Evolutionary conservation across 208 protist species (phyloP).

Genomic region (Crithidia brevicula): DNA sequence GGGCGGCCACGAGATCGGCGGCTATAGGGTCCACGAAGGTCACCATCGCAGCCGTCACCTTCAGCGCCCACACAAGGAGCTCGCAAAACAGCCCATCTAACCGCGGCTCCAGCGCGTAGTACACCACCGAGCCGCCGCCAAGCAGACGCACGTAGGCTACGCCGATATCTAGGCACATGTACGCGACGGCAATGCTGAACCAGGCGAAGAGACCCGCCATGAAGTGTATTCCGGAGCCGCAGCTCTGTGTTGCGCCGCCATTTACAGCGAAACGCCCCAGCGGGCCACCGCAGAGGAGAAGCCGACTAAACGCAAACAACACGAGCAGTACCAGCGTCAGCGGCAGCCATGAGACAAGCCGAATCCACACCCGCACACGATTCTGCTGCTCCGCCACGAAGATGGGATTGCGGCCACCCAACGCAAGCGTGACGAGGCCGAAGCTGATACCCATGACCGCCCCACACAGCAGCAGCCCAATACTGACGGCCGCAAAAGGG

Average conservation of each 20-base stretch:
- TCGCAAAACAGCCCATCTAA: conserved; percentile 31
- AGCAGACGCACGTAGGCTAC: conserved; percentile 18
- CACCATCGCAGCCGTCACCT: conserved; percentile 22
- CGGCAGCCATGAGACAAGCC: conserved; percentile 17
- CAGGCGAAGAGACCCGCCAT: conserved; percentile 12
- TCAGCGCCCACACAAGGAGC: conserved; percentile 32
- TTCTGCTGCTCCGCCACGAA: conserved; percentile 5
- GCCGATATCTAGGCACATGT: conserved; percentile 23
- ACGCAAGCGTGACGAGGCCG: conserved; percentile 10
- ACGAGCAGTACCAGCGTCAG: conserved; percentile 19
- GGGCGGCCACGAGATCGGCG: conserved; percentile 1
- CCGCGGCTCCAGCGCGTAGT: conserved; percentile 35
- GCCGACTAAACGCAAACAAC: conserved; percentile 15
- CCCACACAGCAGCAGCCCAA: conserved; percentile 21
- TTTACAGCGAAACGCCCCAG: background rate
- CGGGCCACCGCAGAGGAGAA: conserved; percentile 20
- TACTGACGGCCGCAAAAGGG: background rate
- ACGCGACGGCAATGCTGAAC: conserved; percentile 9
- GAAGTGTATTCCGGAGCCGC: conserved; percentile 22
- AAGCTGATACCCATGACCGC: conserved; percentile 4
- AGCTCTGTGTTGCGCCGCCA: background rate
- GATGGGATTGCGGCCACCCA: conserved; percentile 23
- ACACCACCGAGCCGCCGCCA: conserved; percentile 8
- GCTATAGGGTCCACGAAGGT: conserved; percentile 10
- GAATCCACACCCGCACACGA: conserved; percentile 23